These are phyloP conservation scores for Xerocomellus amylosporus DNA, from an alignment of 768 basidiomycete genomes.

Conservation along the genomic window DNA sequence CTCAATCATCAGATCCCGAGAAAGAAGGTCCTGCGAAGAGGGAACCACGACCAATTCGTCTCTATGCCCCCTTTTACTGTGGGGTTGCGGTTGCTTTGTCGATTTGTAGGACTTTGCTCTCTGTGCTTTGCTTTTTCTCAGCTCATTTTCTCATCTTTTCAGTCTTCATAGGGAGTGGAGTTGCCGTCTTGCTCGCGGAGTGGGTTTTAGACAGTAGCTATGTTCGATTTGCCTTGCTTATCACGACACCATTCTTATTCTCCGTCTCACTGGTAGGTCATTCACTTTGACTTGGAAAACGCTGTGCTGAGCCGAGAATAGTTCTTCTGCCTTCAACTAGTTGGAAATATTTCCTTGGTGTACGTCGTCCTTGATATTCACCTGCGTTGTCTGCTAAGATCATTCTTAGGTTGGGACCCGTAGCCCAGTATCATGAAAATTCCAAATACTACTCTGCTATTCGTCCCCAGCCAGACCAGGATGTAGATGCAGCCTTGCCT, in stretches of 20 bases:
- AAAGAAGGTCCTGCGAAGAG: slow-evolving; percentile 40
- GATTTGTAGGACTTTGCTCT: slow-evolving; percentile 46
- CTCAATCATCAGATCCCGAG: slow-evolving; percentile 40
- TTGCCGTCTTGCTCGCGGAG: slow-evolving; percentile 59
- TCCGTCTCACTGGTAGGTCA: slow-evolving; percentile 67
- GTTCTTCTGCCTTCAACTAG: slow-evolving; percentile 74
- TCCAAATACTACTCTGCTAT: slow-evolving; percentile 78
- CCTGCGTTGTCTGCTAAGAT: slow-evolving; percentile 5
- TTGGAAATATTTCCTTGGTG: slow-evolving; percentile 62
- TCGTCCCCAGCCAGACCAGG: slow-evolving; percentile 55
- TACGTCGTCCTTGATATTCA: slow-evolving; percentile 25
- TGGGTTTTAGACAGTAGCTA: slow-evolving; percentile 61
- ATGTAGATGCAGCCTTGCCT: slow-evolving; percentile 61
- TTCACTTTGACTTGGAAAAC: not conserved
- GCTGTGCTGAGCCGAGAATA: slow-evolving; percentile 26
- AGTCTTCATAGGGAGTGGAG: slow-evolving; percentile 72
- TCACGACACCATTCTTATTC: slow-evolving; percentile 66
- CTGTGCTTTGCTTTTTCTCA: slow-evolving; percentile 4
- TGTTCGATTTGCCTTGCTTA: slow-evolving; percentile 62
- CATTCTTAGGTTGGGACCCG: slow-evolving; percentile 62
- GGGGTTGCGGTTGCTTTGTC: slow-evolving; percentile 64
- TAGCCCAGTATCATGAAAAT: slow-evolving; percentile 82
- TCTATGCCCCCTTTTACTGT: slow-evolving; percentile 71
- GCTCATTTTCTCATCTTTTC: not conserved
- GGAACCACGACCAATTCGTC: slow-evolving; percentile 47